Percentiles rank a stretch among this genome's conserved stretches.
Conservation (phyloP, 2,329 filamentous ascomycete genomes). For the Cadophora malorum region DNA sequence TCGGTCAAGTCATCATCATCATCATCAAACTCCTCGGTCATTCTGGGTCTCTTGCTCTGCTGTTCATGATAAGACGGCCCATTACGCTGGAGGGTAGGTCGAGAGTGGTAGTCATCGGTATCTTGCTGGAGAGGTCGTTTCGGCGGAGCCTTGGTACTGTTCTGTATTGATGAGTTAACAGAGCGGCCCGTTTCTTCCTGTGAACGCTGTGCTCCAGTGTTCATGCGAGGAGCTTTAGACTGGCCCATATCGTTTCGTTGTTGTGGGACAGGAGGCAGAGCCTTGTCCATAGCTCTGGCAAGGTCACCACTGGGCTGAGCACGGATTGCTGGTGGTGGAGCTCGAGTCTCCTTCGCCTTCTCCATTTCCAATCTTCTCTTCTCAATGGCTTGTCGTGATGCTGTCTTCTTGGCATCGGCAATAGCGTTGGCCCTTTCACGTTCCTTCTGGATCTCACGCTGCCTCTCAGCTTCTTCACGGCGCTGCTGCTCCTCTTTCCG, state of each 20-base stretch:
- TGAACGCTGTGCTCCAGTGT: constrained; percentile 56
- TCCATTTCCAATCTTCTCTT: constrained; percentile 60
- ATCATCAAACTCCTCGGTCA: constrained; percentile 69
- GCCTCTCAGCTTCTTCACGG: constrained; percentile 64
- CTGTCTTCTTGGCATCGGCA: constrained; percentile 70
- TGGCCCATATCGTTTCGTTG: constrained; percentile 39
- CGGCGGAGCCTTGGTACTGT: constrained; percentile 72
- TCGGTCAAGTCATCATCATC: constrained; percentile 70
- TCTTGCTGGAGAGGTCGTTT: constrained; percentile 78
- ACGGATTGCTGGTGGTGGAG: constrained; percentile 65
- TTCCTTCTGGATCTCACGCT: constrained; percentile 51
- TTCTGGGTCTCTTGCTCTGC: constrained; percentile 76
- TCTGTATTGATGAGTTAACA: constrained; percentile 63
- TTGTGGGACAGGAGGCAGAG: constrained; percentile 40
- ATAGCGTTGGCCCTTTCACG: constrained; percentile 46
- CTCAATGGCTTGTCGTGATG: constrained; percentile 63
- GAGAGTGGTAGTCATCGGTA: constrained; percentile 54
- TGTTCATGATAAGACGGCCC: constrained; percentile 70
- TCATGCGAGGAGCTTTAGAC: constrained; percentile 58
- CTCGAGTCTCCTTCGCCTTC: constrained; percentile 68
- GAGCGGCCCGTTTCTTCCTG: constrained; percentile 67
- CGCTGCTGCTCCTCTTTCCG: constrained; percentile 65
- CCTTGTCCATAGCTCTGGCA: constrained; percentile 39
- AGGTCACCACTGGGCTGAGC: constrained; percentile 54
- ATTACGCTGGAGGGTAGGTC: constrained; percentile 58